Evolutionary conservation across 257 asterid genomes (phyloP), one percentile per base, ranked within the genome.

Genomic region (Scutellaria baicalensis): DNA sequence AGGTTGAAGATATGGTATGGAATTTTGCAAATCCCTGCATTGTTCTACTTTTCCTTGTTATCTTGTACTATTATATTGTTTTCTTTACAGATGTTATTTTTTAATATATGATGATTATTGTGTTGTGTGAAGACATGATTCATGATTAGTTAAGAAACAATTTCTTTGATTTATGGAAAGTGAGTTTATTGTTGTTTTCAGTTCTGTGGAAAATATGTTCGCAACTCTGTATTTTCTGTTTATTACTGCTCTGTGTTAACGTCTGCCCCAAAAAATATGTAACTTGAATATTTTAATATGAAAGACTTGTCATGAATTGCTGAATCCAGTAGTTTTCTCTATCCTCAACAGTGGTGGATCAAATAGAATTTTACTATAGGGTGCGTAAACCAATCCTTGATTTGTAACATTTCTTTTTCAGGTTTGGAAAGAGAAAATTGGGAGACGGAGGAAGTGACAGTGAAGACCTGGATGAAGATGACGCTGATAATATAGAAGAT

Each of bases 391-490:
- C 54, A 20, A 31, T 74, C 54, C 27, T 66, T 27, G 11, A 38
- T 16, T 6, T 52, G 3, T 31, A 42, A 4, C 6, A 6, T 17
- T 59, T 8, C 8, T 57, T 31, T 39, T 70, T 55, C 72, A 92
- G 98, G 98, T 18, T 73, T 80, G 97, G 98, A 63, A 92, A 90
- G 90, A 83, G 86, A 75, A 83, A 70, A 76, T 7, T 88, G 61
- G 89, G 66, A 13, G 91, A 84, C 14, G 89, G 66, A 13, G 91
- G 82, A 14, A 87, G 91, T 66, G 98, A 92, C 77, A 83, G 92
- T 54, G 97, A 91, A 57, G 92, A 84, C 17, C 56, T 43, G 63
- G 79, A 78, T 18, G 80, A 69, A 54, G 77, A 51, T 13, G 57
- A 11, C 50, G 64, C 61, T 6, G 86, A 78, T 17, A 73, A 62